These are phyloP conservation scores for Pseudocercospora pini-densiflorae DNA, from an alignment of 2,329 filamentous ascomycete species.

Conservation along the genomic window DNA sequence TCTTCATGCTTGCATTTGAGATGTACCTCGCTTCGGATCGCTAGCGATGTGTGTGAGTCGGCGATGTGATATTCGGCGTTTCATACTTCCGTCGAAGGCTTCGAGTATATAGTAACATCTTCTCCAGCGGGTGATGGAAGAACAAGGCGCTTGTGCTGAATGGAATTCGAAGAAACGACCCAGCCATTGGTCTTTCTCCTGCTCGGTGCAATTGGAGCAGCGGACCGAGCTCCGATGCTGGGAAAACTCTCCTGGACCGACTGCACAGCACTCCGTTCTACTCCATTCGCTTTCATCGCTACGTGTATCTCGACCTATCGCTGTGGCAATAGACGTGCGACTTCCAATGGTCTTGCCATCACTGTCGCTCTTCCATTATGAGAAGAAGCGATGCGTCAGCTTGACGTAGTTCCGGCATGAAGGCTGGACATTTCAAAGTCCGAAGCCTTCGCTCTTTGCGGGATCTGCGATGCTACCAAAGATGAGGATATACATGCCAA, in stretches of 20 bases:
- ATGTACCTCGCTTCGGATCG: background rate
- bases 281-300: background rate
- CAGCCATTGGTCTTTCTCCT: background rate
- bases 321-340: too few relatives aligned
- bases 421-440: slow-evolving; percentile 1
- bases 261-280: too few relatives aligned
- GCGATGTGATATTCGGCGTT: too few relatives aligned
- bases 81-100: background rate
- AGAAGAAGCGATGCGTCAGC: background rate
- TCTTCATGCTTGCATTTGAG: background rate
- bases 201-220: background rate
- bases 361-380: background rate
- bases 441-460: background rate
- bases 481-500: background rate
- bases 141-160: background rate
- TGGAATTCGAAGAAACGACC: too few relatives aligned
- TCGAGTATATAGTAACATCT: background rate
- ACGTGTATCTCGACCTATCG: background rate
- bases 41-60: background rate
- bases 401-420: background rate
- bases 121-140: background rate
- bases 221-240: background rate
- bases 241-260: background rate
- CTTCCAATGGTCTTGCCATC: too few relatives aligned
- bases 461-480: background rate